Evolutionary conservation across 352 stramenopile genomes (phyloP), one percentile per base, ranked within the genome.

Genomic region (Pythium dissimile): DNA sequence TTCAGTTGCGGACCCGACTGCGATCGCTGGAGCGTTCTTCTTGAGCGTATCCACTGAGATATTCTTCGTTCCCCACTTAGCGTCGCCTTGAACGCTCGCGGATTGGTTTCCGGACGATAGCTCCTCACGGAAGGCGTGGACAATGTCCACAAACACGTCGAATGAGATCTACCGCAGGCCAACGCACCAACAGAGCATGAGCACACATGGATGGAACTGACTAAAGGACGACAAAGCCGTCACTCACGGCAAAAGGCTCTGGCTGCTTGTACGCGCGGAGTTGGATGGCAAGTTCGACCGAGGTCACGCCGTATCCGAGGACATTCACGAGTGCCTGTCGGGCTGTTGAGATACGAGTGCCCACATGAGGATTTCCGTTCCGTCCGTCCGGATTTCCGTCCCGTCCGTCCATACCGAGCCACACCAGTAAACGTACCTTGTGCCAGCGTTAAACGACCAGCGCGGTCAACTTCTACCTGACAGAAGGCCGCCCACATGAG

Each of bases 401-500:
- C n/a, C n/a, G n/a, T n/a, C n/a, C 16, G 31, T 15, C 26, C 37
- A 15, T 34, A 60, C 34, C 16, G 48, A 39, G 5, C 38, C 9
- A 41, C 13, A 62, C 37, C 32, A 30, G 12, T 44, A 37, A 27
- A 32, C 39, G 35, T 68, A 91, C 83, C 73, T 60, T 91, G 77
- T 5, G 63, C 53, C 10, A 82, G 24, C 1, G 79, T 73, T 15
- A 93, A 54, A 12, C 70, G 53, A 0, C 80, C 80, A n/a, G 42
- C 66, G 31, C 52, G 54, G 30, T 70, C 60, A 1, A 31, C 27
- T 20, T 89, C 80, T 1, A 69, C 77, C 18, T 82, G 64, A 5
- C 63, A 72, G 54, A 90, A 93, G 3, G 79, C 73, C 0, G 68
- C 78, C 79, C 82, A 87, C 18, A 89, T 64, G 20, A 91, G 65